Conservation (phyloP, 2,329 filamentous ascomycete genomes). For the Paecilomyces sp. region DNA sequence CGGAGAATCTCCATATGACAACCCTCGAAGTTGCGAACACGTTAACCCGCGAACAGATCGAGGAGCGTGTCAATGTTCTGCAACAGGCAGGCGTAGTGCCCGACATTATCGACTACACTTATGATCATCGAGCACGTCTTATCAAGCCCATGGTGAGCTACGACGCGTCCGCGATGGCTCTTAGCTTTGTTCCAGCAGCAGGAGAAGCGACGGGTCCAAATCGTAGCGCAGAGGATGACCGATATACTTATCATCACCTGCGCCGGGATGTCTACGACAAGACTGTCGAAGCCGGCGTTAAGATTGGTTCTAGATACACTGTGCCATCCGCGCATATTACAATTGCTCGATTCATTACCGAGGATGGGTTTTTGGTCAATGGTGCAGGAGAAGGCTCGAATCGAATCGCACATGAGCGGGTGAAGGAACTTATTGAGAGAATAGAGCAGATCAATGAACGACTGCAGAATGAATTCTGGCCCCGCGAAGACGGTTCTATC, state of each 20-base stretch:
- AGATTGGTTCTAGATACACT: constrained; percentile 71
- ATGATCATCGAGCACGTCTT: constrained; percentile 62
- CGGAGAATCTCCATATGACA: constrained; percentile 73
- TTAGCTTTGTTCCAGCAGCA: constrained; percentile 78
- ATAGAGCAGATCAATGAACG: constrained; percentile 73
- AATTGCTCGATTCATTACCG: constrained; percentile 68
- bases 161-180: constrained; percentile 75
- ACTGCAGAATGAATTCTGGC: constrained; percentile 67
- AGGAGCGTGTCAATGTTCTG: constrained; percentile 52
- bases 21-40: constrained; percentile 79
- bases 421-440: constrained; percentile 57
- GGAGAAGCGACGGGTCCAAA: constrained; percentile 45
- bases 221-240: constrained; percentile 46
- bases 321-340: constrained; percentile 89
- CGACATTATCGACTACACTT: constrained; percentile 59
- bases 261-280: constrained; percentile 67
- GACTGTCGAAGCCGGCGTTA: constrained; percentile 55
- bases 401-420: constrained; percentile 43
- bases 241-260: constrained; percentile 85
- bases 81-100: constrained; percentile 44
- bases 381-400: constrained; percentile 31
- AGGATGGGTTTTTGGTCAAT: constrained; percentile 47
- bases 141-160: constrained; percentile 78
- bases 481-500: constrained; percentile 35
- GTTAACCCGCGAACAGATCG: constrained; percentile 62